A percentile compares a stretch with the other conserved stretches of the same genome.
Evolutionary conservation across 805 yeast species (phyloP).

Genomic region (Scheffersomyces stipitis): DNA sequence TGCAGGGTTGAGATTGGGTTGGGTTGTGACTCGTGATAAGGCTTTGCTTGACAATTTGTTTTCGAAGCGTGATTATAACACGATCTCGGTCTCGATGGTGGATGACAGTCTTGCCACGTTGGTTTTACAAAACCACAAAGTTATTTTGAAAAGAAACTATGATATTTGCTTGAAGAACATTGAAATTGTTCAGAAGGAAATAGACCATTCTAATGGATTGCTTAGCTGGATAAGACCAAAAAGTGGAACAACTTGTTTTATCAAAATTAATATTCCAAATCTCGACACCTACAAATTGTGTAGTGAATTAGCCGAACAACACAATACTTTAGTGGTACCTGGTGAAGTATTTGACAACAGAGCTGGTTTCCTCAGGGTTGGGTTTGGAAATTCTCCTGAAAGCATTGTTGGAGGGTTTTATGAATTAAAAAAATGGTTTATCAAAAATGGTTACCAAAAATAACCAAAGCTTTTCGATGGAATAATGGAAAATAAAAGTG

Average conservation of each 20-base stretch:
- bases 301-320: conserved; percentile 31
- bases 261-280: conserved; percentile 29
- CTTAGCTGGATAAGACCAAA: conserved; percentile 43
- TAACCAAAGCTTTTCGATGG: too few relatives aligned
- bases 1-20: conserved; percentile 55
- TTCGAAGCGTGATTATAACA: conserved; percentile 49
- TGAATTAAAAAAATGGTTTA: conserved; percentile 15
- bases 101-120: conserved; percentile 49
- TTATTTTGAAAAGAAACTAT: conserved; percentile 40
- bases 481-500: too few relatives aligned
- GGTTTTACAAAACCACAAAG: conserved; percentile 35
- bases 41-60: conserved; percentile 29
- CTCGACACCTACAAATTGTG: conserved; percentile 34
- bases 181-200: conserved; percentile 30
- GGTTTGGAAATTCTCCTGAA: conserved; percentile 44
- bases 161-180: conserved; percentile 40
- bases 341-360: conserved; percentile 44
- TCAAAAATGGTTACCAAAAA: conserved; percentile 2
- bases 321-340: conserved; percentile 44
- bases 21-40: conserved; percentile 44
- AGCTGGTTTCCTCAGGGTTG: conserved; percentile 47
- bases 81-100: conserved; percentile 46
- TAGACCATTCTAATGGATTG: conserved; percentile 27
- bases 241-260: conserved; percentile 50
- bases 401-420: conserved; percentile 36